These are phyloP conservation scores for Fusarium xyrophilum DNA, from an alignment of 2,329 filamentous ascomycete genomes.

Conservation along the genomic window DNA sequence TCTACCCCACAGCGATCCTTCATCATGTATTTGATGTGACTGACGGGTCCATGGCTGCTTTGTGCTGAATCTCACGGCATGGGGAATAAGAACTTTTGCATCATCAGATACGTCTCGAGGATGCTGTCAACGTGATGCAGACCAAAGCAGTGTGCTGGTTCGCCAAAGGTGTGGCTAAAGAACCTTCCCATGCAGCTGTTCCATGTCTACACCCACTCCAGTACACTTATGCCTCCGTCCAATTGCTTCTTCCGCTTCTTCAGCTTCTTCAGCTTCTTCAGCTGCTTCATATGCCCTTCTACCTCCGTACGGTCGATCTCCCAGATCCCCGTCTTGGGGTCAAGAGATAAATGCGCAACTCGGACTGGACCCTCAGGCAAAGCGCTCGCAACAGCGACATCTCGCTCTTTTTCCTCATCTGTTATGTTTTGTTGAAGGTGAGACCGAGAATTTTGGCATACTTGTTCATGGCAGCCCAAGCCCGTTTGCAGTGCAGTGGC, in stretches of 20 bases:
- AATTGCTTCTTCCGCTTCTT: neutral
- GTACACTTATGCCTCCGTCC: neutral
- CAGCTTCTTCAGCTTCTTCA: neutral
- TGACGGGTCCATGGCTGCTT: neutral
- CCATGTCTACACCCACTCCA: neutral
- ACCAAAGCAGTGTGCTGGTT: neutral
- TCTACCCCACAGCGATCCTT: neutral
- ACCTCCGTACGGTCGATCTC: neutral
- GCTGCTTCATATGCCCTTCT: neutral
- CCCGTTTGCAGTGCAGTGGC: neutral
- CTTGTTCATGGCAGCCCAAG: neutral
- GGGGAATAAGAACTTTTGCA: neutral
- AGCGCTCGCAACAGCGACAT: neutral
- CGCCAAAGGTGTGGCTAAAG: neutral
- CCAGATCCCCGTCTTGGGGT: neutral
- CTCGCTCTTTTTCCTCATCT: accelerated
- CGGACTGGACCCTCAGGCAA: neutral
- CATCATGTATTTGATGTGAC: neutral
- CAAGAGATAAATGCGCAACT: neutral
- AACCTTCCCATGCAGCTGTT: slow-evolving; percentile 1
- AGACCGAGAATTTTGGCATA: neutral
- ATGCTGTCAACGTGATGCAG: neutral
- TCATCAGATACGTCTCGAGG: neutral
- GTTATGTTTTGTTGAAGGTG: neutral
- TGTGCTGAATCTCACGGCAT: neutral